phyloP scores from a whole-genome alignment of 106 monocot genomes.

The Amphibolis antarctica region DNA sequence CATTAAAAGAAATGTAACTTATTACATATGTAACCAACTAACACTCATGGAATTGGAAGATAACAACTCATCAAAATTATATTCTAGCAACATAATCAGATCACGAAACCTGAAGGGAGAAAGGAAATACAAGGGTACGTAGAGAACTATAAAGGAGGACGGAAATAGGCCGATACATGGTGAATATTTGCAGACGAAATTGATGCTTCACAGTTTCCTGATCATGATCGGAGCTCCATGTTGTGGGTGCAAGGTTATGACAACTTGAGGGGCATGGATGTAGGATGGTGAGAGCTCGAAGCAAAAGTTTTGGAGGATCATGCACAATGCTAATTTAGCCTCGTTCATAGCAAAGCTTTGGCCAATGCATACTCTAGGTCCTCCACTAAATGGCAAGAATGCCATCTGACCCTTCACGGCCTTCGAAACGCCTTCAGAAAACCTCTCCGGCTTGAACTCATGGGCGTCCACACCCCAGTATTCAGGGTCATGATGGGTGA shows the following conservation, averaged over 20 bases:
- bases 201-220: conserved; percentile 9
- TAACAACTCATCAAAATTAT: too few relatives aligned
- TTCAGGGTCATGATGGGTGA: conserved; percentile 18
- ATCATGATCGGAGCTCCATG: conserved; percentile 45
- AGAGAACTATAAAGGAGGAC: too few relatives aligned
- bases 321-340: conserved; percentile 48
- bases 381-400: conserved; percentile 65
- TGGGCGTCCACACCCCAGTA: conserved; percentile 21
- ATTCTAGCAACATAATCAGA: too few relatives aligned
- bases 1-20: too few relatives aligned
- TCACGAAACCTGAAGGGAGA: too few relatives aligned
- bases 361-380: conserved; percentile 58
- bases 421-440: conserved; percentile 20
- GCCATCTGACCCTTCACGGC: conserved; percentile 12
- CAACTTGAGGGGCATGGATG: conserved; percentile 35
- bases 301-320: conserved; percentile 38
- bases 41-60: too few relatives aligned
- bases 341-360: conserved; percentile 63
- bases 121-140: too few relatives aligned
- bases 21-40: too few relatives aligned
- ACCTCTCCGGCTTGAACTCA: conserved; percentile 33
- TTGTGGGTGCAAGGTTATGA: conserved; percentile 41
- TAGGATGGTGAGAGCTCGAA: conserved; percentile 47
- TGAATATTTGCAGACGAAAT: too few relatives aligned
- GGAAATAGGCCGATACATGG: too few relatives aligned